Evolutionary conservation across 441 rosid genomes (phyloP).

Genomic region (Erysimum cheiri): DNA sequence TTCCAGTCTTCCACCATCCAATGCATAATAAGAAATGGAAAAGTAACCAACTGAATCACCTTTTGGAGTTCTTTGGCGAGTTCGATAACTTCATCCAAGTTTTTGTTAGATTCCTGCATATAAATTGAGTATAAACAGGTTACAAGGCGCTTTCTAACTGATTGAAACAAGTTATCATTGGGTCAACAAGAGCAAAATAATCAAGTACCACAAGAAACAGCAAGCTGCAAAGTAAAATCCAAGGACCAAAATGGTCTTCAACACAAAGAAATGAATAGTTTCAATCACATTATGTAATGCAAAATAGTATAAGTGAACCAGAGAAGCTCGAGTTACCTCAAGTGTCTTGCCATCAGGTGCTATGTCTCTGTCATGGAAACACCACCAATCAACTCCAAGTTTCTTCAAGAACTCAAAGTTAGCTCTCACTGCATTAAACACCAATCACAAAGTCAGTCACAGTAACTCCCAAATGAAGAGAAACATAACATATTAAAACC

Average conservation of each 20-base stretch:
- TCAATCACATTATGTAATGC: not conserved
- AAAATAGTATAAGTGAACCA: not conserved
- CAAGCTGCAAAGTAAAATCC: not conserved
- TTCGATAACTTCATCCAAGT: conserved; percentile 92
- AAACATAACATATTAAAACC: not conserved
- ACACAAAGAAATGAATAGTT: not conserved
- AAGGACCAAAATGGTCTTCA: not conserved
- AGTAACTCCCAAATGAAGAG: not conserved
- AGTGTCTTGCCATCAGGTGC: conserved; percentile 88
- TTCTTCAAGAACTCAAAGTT: conserved; percentile 92
- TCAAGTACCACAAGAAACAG: not conserved
- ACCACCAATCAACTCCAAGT: conserved; percentile 95
- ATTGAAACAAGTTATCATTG: not conserved
- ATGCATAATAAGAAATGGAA: not conserved
- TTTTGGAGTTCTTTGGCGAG: conserved; percentile 93
- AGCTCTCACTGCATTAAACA: conserved; percentile 78
- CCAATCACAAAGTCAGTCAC: conserved; percentile 1
- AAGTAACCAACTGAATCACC: conserved; percentile 23
- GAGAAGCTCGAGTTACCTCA: conserved; percentile 54
- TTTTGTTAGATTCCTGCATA: conserved; percentile 79
- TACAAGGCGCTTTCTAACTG: not conserved
- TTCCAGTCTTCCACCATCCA: conserved; percentile 15
- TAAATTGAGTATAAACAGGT: conserved; percentile 20
- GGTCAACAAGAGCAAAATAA: not conserved
- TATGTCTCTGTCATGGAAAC: conserved; percentile 97